Conservation (phyloP, 805 yeast species). For the Starmerella davenportii region DNA sequence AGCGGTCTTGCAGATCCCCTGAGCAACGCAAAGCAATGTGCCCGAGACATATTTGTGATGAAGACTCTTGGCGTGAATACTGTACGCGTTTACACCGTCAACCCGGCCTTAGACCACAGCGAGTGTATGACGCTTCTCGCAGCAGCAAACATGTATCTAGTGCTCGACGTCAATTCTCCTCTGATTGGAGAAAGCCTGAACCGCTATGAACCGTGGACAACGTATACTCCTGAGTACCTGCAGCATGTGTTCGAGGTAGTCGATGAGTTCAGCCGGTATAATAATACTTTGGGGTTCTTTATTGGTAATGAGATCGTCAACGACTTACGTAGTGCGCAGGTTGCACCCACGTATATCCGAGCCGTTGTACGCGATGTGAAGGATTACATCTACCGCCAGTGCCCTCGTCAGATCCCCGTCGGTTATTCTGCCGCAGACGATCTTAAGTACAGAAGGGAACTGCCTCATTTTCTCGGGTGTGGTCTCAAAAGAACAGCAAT, state of each 20-base stretch:
- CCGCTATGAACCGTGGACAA: constrained; percentile 85
- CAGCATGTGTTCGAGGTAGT: constrained; percentile 62
- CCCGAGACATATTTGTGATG: constrained; percentile 63
- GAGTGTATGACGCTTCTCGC: constrained; percentile 83
- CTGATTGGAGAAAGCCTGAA: constrained; percentile 58
- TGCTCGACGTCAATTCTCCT: constrained; percentile 85
- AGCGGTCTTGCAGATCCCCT: constrained; percentile 49
- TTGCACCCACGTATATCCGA: constrained; percentile 60
- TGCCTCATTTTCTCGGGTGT: constrained; percentile 69
- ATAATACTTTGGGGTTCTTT: constrained; percentile 78
- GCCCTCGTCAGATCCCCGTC: constrained; percentile 58
- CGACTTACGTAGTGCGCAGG: constrained; percentile 43
- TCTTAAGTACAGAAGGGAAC: constrained; percentile 50
- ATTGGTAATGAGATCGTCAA: constrained; percentile 86
- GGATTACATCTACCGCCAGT: constrained; percentile 39
- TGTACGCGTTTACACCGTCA: constrained; percentile 70
- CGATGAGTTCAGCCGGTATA: constrained; percentile 64
- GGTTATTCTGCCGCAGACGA: constrained; percentile 98
- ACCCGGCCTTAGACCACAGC: constrained; percentile 68
- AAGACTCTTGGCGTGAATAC: constrained; percentile 78
- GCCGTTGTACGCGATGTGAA: constrained; percentile 71
- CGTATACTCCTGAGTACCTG: constrained; percentile 53
- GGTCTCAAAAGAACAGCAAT: constrained; percentile 33
- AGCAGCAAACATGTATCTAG: constrained; percentile 77
- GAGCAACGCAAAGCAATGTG: constrained; percentile 52